Evolutionary conservation across 306 rosid genomes (phyloP), one percentile per base, ranked within the genome.

Genomic region (Nissolia schottii): DNA sequence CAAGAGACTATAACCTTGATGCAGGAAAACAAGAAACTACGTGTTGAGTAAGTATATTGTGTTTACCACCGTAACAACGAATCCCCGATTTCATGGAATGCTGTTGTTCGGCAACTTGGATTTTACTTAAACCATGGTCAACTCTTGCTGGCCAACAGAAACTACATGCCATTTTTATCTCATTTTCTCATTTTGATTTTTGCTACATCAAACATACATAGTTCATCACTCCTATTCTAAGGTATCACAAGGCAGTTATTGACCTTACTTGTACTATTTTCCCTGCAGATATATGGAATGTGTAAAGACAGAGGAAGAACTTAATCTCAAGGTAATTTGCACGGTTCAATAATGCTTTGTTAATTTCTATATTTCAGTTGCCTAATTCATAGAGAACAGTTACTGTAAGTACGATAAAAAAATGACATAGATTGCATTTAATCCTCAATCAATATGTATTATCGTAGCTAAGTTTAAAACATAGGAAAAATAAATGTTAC

Each of bases 271-370:
- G 3, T 76, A 8, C 4, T 15, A 57, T 53, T 43, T 22, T 45
- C 9, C 82, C 54, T 73, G 70, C 88, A 94, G 99, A 66, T 91
- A 87, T 43, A 63, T 69, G 74, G 89, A 87, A 74, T 84, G 68
- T 58, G 86, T 77, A 46, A 82, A 76, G 85, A 69, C 58, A 55
- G 82, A 74, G 69, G 85, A 81, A 80, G 80, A 85, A 67, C 87
- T 88, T 72, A 71, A 77, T 66, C 76, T 73, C 48, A 88, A 85
- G 99, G 99, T 93, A 85, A 62, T 67, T 63, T 24, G 14, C 37
- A 54, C 15, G 22, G 59, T 50, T n/a, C 50, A 71, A 38, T 15
- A 1, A 29, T 70, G 41, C 61, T 77, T 75, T 37, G 62, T 76
- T 76, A 27, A 70, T 37, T 16, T 35, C 12, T 64, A 38, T 70